These are phyloP conservation scores for Perilla frutescens DNA, from an alignment of 257 asterid species.

Conservation along the genomic window DNA sequence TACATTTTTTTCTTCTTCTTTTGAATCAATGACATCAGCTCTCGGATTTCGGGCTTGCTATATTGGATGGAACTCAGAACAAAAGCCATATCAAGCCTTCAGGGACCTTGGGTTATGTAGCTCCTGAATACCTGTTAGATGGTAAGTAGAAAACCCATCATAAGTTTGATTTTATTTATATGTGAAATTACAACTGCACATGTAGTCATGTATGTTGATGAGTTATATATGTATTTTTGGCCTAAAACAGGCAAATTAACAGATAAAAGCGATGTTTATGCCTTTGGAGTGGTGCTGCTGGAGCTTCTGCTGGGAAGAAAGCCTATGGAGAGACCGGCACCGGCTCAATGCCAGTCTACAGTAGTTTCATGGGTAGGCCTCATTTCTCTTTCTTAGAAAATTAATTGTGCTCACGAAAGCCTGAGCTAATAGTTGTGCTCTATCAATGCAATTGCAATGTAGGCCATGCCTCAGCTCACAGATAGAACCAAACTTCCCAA, in stretches of 20 bases:
- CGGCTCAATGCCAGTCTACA: slow-evolving; percentile 65
- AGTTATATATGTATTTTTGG: neutral
- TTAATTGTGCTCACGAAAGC: neutral
- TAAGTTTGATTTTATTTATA: neutral
- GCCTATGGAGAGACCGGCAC: slow-evolving; percentile 65
- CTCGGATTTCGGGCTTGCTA: slow-evolving; percentile 80
- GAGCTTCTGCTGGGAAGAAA: slow-evolving; percentile 77
- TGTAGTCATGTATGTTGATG: neutral
- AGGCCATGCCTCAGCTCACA: slow-evolving; percentile 92
- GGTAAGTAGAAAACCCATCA: slow-evolving; percentile 46
- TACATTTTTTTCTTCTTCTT: neutral
- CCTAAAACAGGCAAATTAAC: slow-evolving; percentile 58
- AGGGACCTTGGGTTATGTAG: slow-evolving; percentile 83
- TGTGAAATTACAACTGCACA: neutral
- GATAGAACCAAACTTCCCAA: slow-evolving; percentile 71
- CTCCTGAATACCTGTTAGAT: slow-evolving; percentile 79
- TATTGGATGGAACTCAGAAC: slow-evolving; percentile 58
- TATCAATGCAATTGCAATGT: slow-evolving; percentile 25
- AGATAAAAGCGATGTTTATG: slow-evolving; percentile 84
- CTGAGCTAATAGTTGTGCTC: neutral
- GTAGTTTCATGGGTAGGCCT: slow-evolving; percentile 76
- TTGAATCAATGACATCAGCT: slow-evolving; percentile 46
- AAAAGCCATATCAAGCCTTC: slow-evolving; percentile 66
- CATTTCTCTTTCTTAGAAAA: neutral
- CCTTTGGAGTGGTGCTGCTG: slow-evolving; percentile 75